Conservation (phyloP, 352 stramenopile genomes). For the Globisporangium uncinulatum region DNA sequence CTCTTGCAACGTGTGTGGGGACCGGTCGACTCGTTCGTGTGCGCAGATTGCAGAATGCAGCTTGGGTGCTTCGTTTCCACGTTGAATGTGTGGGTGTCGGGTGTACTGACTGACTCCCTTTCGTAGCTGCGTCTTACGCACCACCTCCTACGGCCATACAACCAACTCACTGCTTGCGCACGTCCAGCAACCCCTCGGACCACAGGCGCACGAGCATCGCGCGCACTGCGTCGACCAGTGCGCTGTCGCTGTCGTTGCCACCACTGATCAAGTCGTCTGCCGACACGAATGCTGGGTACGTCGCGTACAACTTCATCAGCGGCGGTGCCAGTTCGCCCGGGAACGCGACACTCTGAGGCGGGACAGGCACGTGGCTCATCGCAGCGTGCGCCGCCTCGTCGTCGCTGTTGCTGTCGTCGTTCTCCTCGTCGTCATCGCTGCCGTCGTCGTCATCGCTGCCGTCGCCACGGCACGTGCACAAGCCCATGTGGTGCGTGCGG, state of each 20-base stretch:
- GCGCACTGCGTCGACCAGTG: conserved; percentile 52
- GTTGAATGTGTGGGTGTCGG: not conserved
- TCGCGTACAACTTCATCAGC: conserved; percentile 71
- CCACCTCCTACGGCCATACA: not conserved
- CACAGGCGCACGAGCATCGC: conserved; percentile 81
- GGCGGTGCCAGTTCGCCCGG: conserved; percentile 46
- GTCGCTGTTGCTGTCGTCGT: conserved; percentile 12
- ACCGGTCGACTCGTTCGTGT: not conserved
- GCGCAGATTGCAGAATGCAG: not conserved
- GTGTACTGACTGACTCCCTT: not conserved
- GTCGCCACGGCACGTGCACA: conserved; percentile 49
- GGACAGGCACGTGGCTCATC: conserved; percentile 28
- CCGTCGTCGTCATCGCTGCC: conserved; percentile 12
- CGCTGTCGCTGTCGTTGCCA: conserved; percentile 26
- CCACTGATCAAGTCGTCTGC: conserved; percentile 39
- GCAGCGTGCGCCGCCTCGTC: conserved; percentile 24
- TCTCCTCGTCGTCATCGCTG: conserved; percentile 17
- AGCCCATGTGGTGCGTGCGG: conserved; percentile 75
- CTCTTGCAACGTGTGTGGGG: not conserved
- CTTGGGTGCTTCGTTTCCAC: too few relatives aligned
- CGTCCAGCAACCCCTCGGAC: conserved; percentile 59
- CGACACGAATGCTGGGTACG: conserved; percentile 20
- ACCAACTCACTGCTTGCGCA: conserved; percentile 12
- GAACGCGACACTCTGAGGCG: conserved; percentile 60
- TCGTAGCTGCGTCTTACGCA: not conserved